phyloP scores from a whole-genome alignment of 352 stramenopile species.

The Globisporangium apiculatum region DNA sequence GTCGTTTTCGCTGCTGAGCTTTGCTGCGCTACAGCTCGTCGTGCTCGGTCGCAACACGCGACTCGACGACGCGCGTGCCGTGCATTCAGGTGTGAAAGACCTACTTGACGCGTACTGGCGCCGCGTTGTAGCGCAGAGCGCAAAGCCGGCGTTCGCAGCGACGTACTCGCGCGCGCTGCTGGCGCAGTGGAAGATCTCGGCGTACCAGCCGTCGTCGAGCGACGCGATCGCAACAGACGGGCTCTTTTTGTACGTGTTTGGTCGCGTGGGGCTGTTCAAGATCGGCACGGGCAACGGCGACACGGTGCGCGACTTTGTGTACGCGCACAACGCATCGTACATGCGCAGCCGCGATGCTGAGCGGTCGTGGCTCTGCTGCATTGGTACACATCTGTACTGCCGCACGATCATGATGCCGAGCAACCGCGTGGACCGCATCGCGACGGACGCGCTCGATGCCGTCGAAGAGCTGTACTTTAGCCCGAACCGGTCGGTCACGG shows the following conservation, averaged over 20 bases:
- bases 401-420: slow-evolving; percentile 67
- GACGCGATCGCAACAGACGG: slow-evolving; percentile 71
- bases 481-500: slow-evolving; percentile 22
- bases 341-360: slow-evolving; percentile 49
- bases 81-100: slow-evolving; percentile 15
- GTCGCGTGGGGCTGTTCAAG: slow-evolving; percentile 53
- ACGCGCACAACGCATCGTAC: slow-evolving; percentile 57
- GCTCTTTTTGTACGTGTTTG: slow-evolving; percentile 61
- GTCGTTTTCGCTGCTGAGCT: slow-evolving; percentile 51
- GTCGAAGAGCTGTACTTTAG: slow-evolving; percentile 59
- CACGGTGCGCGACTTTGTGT: slow-evolving; percentile 67
- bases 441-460: slow-evolving; percentile 22
- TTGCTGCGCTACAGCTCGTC: slow-evolving; percentile 27
- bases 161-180: slow-evolving; percentile 50
- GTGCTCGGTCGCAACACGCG: slow-evolving; percentile 16
- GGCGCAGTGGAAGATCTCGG: slow-evolving; percentile 60
- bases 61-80: slow-evolving; percentile 6
- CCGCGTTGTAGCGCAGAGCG: slow-evolving; percentile 21
- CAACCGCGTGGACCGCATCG: slow-evolving; percentile 57
- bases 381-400: slow-evolving; percentile 54
- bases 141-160: slow-evolving; percentile 23
- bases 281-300: slow-evolving; percentile 57
- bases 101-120: slow-evolving; percentile 24
- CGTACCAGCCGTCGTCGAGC: slow-evolving; percentile 52
- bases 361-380: slow-evolving; percentile 73